These are phyloP conservation scores for Tolypocladium cylindrosporum DNA, from an alignment of 2,329 filamentous ascomycete species.

Conservation along the genomic window DNA sequence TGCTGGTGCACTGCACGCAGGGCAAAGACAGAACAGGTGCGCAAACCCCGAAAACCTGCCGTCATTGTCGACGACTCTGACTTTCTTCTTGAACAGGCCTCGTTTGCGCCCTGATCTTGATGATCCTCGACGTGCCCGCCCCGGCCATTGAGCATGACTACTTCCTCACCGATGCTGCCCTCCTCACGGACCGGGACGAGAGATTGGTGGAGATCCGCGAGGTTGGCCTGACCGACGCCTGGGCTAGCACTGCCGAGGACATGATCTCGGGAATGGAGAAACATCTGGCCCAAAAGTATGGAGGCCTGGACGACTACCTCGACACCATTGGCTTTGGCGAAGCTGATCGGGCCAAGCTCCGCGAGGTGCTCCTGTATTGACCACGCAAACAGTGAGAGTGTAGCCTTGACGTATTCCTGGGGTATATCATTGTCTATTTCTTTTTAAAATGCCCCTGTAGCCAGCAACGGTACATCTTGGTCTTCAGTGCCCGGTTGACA, in stretches of 20 bases:
- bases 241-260: constrained; percentile 53
- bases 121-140: constrained; percentile 48
- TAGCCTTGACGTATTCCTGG: neutral
- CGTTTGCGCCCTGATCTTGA: constrained; percentile 55
- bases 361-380: constrained; percentile 33
- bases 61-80: constrained; percentile 18
- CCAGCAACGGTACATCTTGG: constrained; percentile 99
- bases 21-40: constrained; percentile 63
- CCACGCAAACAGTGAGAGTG: neutral
- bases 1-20: constrained; percentile 76
- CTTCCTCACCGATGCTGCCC: constrained; percentile 47
- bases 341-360: constrained; percentile 28
- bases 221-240: constrained; percentile 65
- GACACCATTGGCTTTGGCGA: constrained; percentile 47
- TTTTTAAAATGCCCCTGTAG: constrained; percentile 77
- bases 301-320: constrained; percentile 58
- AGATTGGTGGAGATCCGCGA: constrained; percentile 57
- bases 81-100: constrained; percentile 41
- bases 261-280: constrained; percentile 50
- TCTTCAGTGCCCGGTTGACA: constrained; percentile 78
- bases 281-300: constrained; percentile 53
- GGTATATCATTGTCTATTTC: constrained; percentile 29
- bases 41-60: neutral
- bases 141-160: constrained; percentile 64
- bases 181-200: constrained; percentile 51